These are phyloP conservation scores for Amanita jacksonii DNA, from an alignment of 768 basidiomycete species.

Conservation along the genomic window DNA sequence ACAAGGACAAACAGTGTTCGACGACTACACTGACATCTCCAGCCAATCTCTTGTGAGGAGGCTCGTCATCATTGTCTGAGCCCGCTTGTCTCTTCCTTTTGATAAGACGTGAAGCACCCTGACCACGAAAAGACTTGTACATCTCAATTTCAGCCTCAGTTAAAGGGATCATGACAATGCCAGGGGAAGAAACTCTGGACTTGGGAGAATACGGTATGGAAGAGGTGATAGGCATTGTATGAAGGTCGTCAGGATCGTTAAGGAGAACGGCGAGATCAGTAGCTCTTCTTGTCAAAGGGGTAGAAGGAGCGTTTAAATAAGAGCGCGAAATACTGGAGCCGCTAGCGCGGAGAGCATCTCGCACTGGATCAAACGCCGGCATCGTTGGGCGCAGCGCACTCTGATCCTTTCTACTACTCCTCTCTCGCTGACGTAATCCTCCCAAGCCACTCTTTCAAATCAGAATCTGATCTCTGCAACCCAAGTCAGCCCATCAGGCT, in stretches of 20 bases:
- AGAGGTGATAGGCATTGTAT: constrained; percentile 21
- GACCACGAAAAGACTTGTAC: constrained; percentile 48
- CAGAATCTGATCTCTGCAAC: constrained; percentile 45
- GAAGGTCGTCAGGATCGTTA: constrained; percentile 41
- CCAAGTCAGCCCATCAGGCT: neutral
- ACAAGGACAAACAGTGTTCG: constrained; percentile 52
- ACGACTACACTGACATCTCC: constrained; percentile 71
- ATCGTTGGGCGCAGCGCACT: constrained; percentile 19
- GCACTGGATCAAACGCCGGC: constrained; percentile 80
- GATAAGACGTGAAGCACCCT: constrained; percentile 41
- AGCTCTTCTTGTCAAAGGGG: constrained; percentile 43
- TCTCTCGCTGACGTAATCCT: constrained; percentile 12
- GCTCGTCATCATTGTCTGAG: constrained; percentile 20
- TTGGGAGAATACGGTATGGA: constrained; percentile 56
- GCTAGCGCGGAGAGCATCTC: constrained; percentile 56
- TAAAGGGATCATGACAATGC: constrained; percentile 55
- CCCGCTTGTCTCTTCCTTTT: constrained; percentile 43
- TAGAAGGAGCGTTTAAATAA: constrained; percentile 19
- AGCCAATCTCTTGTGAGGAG: constrained; percentile 40
- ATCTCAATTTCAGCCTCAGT: constrained; percentile 50
- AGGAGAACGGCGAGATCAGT: constrained; percentile 73
- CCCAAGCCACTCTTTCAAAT: constrained; percentile 46
- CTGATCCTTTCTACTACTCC: constrained; percentile 13
- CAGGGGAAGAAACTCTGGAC: constrained; percentile 49
- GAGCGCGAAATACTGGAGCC: constrained; percentile 10